phyloP scores from a whole-genome alignment of 2,329 filamentous ascomycete genomes.

The Talaromyces sp. region DNA sequence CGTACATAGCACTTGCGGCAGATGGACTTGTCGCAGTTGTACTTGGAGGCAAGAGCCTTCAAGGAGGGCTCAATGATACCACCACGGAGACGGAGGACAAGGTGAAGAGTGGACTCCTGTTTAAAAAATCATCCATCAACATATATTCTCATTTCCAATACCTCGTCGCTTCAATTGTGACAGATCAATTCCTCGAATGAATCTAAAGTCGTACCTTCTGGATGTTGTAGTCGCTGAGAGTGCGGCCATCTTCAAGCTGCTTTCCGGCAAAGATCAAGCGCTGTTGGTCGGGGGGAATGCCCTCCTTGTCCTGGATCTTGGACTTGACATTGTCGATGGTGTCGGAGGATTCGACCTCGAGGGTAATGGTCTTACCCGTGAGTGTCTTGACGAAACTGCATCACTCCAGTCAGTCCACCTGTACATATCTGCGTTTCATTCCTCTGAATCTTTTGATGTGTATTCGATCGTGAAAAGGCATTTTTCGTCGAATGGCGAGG shows the following conservation, averaged over 20 bases:
- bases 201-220: slow-evolving; percentile 68
- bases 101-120: slow-evolving; percentile 94
- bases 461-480: neutral
- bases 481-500: slow-evolving; percentile 18
- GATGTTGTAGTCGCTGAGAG: slow-evolving; percentile 97
- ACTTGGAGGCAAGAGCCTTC: slow-evolving; percentile 97
- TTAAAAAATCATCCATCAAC: slow-evolving; percentile 16
- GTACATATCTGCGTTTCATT: neutral
- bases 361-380: slow-evolving; percentile 99
- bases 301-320: slow-evolving; percentile 99
- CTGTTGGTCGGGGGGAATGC: slow-evolving; percentile 96
- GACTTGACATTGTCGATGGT: slow-evolving; percentile 99
- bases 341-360: slow-evolving; percentile 98
- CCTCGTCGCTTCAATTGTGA: neutral
- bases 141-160: neutral
- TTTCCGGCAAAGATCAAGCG: slow-evolving; percentile 98
- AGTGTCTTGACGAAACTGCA: slow-evolving; percentile 99
- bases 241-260: slow-evolving; percentile 98
- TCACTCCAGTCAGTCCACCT: neutral
- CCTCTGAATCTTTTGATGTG: neutral
- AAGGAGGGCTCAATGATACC: slow-evolving; percentile 99
- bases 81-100: slow-evolving; percentile 97
- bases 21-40: slow-evolving; percentile 99
- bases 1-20: slow-evolving; percentile 99
- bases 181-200: neutral